Evolutionary conservation across 129 eudicot species (phyloP), one percentile per base, ranked within the genome.

Genomic region (Centrapalus pauciflorus): DNA sequence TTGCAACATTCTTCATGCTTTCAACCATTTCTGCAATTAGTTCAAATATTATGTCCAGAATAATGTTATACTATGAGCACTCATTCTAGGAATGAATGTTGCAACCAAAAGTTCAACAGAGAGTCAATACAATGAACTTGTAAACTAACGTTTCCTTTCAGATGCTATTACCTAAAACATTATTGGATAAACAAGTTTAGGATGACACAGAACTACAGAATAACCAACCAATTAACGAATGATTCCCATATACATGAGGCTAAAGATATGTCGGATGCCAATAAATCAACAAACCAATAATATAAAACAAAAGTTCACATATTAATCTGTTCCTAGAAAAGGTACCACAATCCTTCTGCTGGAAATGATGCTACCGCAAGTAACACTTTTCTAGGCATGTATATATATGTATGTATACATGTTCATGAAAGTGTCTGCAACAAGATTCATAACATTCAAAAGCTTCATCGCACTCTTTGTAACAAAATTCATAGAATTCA

Each of bases 11-110:
- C 75, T 93, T 93, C 98, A 93, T 93, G 58, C 95, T 68, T 27
- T 93, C 98, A 74, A 88, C 96, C 98, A 93, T 93, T 84, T 93
- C 98, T 93, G 81, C n/a, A 28, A 73, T 34, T 58, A n/a, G n/a
- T n/a, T 19, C 26, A 79, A 65, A n/a, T 4, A 45, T 27, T 34
- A 48, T 46, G n/a, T 46, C 19, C 34, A 4, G 56, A 17, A 64
- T 64, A 33, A 2, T 7, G 17, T 34, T 35, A 26, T 60, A 23
- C 30, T 21, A 60, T 13, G 6, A 23, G 17, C 27, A 23, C 7
- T 14, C 23, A 45, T 28, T 55, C n/a, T n/a, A n/a, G n/a, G n/a
- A n/a, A n/a, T 46, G 16, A 6, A 46, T 1, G 23, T 46, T 16
- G 3, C 25, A 21, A 45, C 0, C 23, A 20, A 45, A 45, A 16